Conservation (phyloP, 1,139 yeast species). For the Taphrina deformans region DNA sequence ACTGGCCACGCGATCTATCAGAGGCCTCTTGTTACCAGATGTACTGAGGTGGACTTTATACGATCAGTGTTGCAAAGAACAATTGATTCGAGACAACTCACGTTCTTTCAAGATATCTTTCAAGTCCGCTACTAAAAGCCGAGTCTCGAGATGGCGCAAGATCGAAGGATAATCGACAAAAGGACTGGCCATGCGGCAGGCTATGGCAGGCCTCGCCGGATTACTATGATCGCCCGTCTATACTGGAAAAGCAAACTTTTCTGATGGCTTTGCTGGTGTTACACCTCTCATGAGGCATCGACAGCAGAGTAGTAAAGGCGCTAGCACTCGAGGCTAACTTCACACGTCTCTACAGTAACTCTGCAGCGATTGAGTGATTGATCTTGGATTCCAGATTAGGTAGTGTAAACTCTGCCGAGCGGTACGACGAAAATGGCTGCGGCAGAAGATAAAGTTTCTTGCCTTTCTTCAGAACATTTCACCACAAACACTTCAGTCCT, state of each 20-base stretch:
- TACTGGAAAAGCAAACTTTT: too few relatives aligned
- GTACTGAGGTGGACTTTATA: conserved; percentile 2
- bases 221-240: neutral
- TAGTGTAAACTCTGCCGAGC: neutral
- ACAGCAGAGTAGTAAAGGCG: neutral
- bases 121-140: conserved; percentile 30
- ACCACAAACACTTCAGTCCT: neutral
- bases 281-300: too few relatives aligned
- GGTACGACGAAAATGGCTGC: neutral
- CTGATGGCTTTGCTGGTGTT: too few relatives aligned
- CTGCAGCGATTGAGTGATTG: neutral
- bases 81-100: neutral
- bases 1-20: conserved; percentile 30
- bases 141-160: conserved; percentile 28
- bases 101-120: conserved; percentile 32
- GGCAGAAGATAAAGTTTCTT: conserved; percentile 3
- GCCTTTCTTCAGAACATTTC: neutral
- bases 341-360: too few relatives aligned
- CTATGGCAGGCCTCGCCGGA: neutral
- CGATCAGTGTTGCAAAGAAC: neutral
- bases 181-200: conserved; percentile 28
- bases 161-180: conserved; percentile 21
- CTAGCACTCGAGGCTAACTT: neutral
- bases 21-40: conserved; percentile 24
- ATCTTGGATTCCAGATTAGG: neutral